Percentiles rank a stretch among this genome's conserved stretches.
Evolutionary conservation across 441 rosid genomes (phyloP).

Genomic region (Pelargonium myrrhifolium): DNA sequence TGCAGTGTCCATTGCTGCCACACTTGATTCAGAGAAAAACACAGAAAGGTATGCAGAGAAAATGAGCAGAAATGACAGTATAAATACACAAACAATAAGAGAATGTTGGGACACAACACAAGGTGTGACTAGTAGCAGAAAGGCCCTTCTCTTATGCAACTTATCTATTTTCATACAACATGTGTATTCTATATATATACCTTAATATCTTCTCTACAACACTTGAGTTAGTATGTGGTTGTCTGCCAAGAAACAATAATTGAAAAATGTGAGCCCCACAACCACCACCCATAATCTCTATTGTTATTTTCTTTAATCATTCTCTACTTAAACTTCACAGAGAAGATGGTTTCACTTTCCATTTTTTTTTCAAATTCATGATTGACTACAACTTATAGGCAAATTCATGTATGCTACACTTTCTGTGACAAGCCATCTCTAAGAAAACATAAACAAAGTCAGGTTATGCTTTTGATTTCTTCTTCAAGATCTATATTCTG

Average conservation of each 20-base stretch:
- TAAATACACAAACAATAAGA: conserved; percentile 5
- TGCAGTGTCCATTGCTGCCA: conserved; percentile 46
- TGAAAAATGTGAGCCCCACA: conserved; percentile 53
- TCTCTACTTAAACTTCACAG: conserved; percentile 24
- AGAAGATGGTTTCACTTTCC: conserved; percentile 13
- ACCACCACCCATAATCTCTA: conserved; percentile 28
- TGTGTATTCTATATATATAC: conserved; percentile 27
- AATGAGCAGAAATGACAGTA: conserved; percentile 12
- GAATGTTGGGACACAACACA: not conserved
- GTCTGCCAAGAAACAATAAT: conserved; percentile 59
- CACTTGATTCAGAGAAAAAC: not conserved
- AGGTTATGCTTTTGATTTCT: not conserved
- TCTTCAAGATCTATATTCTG: conserved; percentile 6
- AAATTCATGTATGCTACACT: not conserved
- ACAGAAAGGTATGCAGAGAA: conserved; percentile 9
- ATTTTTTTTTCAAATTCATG: not conserved
- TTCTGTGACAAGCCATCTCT: not conserved
- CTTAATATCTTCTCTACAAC: conserved; percentile 28
- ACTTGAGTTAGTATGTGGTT: conserved; percentile 43
- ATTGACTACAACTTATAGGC: not conserved
- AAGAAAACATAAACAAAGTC: not conserved
- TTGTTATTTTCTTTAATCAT: conserved; percentile 9
- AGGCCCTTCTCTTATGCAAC: conserved; percentile 20
- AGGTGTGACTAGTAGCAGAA: conserved; percentile 11
- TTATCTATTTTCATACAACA: conserved; percentile 1